These are phyloP conservation scores for Trichoderma sp. DNA, from an alignment of 2,329 filamentous ascomycete species.

Conservation along the genomic window DNA sequence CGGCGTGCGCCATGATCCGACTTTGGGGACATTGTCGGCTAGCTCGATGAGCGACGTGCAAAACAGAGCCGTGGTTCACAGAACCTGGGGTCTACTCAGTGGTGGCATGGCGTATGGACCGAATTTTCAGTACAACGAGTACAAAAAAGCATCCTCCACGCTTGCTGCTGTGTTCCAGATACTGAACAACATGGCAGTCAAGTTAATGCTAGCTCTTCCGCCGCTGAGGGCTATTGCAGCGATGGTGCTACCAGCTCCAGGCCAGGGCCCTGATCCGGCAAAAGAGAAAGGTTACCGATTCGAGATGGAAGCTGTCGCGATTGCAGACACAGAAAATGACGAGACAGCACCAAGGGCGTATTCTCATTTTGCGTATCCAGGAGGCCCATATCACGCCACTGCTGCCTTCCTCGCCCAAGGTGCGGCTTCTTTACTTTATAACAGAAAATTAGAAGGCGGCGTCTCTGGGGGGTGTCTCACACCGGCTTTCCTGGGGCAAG, in stretches of 20 bases:
- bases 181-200: neutral
- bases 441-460: neutral
- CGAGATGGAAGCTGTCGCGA: neutral
- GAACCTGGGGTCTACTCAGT: neutral
- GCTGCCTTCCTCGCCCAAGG: neutral
- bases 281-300: neutral
- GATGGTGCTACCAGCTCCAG: neutral
- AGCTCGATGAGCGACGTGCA: neutral
- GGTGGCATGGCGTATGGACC: neutral
- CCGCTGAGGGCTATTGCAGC: neutral
- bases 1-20: neutral
- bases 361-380: neutral
- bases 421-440: neutral
- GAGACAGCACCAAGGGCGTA: neutral
- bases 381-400: neutral
- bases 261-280: neutral
- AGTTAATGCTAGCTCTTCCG: neutral
- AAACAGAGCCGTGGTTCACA: neutral
- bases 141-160: neutral
- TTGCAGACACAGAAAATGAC: neutral
- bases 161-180: neutral
- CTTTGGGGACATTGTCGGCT: neutral
- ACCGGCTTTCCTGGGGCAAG: neutral
- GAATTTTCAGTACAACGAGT: conserved; percentile 2
- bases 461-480: neutral